A percentile compares a stretch with the other conserved stretches of the same genome.
Evolutionary conservation across 257 asterid species (phyloP).

Genomic region (Asclepias syriaca): DNA sequence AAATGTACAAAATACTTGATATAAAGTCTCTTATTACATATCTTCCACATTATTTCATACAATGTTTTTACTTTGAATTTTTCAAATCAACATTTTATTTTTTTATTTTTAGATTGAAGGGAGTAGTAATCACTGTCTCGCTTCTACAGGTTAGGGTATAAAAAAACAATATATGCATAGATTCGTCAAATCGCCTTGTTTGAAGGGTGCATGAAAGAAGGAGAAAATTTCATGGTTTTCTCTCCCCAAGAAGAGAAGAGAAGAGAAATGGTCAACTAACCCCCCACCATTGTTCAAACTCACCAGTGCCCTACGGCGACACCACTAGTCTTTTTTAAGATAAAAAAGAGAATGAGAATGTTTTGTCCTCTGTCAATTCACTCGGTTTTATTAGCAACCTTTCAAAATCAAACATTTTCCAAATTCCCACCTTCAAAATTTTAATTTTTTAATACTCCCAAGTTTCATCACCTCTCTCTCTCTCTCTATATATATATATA

Average conservation of each 20-base stretch:
- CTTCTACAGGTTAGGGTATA: too few species aligned
- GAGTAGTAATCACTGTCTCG: too few species aligned
- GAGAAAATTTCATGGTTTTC: not conserved
- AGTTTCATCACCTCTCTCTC: not conserved
- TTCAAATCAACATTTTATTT: too few species aligned
- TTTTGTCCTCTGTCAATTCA: conserved; percentile 24
- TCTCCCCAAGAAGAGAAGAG: not conserved
- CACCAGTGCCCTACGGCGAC: not conserved
- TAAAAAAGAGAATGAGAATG: too few species aligned
- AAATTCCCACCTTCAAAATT: not conserved
- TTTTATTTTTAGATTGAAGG: too few species aligned
- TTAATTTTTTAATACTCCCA: not conserved
- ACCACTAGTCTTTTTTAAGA: not conserved
- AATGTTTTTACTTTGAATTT: too few species aligned
- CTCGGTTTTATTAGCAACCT: conserved; percentile 2
- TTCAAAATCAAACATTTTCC: conserved; percentile 20
- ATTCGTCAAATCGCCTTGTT: conserved; percentile 21
- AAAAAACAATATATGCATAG: too few species aligned
- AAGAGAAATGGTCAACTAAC: conserved; percentile 21
- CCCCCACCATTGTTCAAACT: not conserved
- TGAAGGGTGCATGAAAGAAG: conserved; percentile 17
- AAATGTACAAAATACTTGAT: too few species aligned
- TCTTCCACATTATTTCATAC: too few species aligned
- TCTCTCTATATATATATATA: not conserved
- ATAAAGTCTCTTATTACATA: too few species aligned